Percentiles rank a stretch among this genome's conserved stretches.
Conservation (phyloP, 176 grass and related monocot genomes). For the Paspalum notatum region DNA sequence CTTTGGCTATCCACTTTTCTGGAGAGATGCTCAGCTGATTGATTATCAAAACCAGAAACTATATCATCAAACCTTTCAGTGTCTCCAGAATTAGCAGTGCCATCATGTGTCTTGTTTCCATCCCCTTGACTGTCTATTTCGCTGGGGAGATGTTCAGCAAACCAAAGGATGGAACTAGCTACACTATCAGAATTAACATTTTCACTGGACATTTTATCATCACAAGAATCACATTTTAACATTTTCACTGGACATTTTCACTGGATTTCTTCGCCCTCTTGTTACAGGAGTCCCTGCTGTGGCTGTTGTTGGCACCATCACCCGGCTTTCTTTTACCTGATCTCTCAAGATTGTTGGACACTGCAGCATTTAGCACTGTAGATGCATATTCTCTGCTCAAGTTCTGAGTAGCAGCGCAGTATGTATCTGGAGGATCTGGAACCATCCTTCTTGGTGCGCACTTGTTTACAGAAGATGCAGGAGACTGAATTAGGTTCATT, state of each 20-base stretch:
- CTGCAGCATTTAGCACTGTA: constrained; percentile 13
- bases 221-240: neutral
- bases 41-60: no score
- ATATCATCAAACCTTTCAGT: no score
- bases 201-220: no score
- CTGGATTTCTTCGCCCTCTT: neutral
- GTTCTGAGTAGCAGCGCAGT: neutral
- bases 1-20: no score
- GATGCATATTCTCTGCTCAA: constrained; percentile 20
- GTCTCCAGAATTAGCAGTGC: no score
- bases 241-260: neutral
- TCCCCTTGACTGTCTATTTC: no score
- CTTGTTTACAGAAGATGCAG: neutral
- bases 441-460: neutral
- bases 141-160: no score
- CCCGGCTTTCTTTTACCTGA: constrained; percentile 42
- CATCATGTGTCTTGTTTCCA: no score
- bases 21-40: no score
- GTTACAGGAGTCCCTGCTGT: neutral
- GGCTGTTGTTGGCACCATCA: constrained; percentile 22
- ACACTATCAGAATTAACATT: no score
- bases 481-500: neutral
- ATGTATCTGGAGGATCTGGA: neutral
- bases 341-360: neutral
- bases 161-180: no score